Evolutionary conservation across 441 rosid genomes (phyloP), one percentile per base, ranked within the genome.

Genomic region (Daphne laureola): DNA sequence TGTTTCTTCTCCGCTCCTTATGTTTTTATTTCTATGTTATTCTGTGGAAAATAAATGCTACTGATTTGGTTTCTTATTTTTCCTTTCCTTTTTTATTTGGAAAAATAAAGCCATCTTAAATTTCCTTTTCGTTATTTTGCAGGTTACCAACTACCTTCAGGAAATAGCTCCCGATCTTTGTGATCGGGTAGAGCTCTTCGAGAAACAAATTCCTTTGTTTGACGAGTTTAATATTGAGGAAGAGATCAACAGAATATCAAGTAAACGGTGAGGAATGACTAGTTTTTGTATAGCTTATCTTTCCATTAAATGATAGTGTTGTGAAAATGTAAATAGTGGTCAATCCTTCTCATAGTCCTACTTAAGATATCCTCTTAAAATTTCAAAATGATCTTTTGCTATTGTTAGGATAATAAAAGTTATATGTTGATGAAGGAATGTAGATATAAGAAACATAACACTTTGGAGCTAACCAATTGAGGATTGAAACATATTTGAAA

Each of bases 121-220:
- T 21, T 8, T 44, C 21, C 15, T 40, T 60, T 66, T 43, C 21
- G 27, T 66, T 53, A 18, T 61, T 61, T 75, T 59, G 63, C 78
- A 92, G 98, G 98, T 92, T 59, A 80, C 94, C 58, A 89, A 76
- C 76, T 92, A 92, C 68, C 87, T 92, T 71, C 98, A 89, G 73
- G 97, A 86, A 49, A 83, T 92, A 63, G 98, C 98, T 65, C 87
- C 95, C 62, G 80, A 80, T 84, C 97, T 92, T 68, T 89, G 97
- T 71, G 77, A 78, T 63, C 84, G 89, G 49, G 96, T 89, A 57
- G 92, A 86, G 78, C 60, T 92, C 63, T 75, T 82, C 69, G 74
- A 84, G 49, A 81, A 80, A 78, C 75, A 81, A 60, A 76, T 68
- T 64, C 94, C 96, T 46, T 85, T 92, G 65, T 89, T 92, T 74